Percentiles rank a stretch among this genome's conserved stretches.
Conservation (phyloP, 2,329 filamentous ascomycete species). For the Penicillium crustosum region DNA sequence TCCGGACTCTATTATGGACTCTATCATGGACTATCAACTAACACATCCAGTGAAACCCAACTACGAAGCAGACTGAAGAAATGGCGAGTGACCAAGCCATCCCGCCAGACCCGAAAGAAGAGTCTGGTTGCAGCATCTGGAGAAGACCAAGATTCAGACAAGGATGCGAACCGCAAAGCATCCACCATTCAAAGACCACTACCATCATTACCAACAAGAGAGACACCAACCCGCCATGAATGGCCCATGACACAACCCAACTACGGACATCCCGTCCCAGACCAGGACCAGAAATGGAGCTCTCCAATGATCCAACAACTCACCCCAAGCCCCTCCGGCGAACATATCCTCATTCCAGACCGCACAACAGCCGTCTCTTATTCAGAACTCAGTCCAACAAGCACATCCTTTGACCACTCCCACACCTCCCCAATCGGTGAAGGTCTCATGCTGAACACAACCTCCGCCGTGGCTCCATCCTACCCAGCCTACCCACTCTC, state of each 20-base stretch:
- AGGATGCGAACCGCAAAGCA: conserved; percentile 12
- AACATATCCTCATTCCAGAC: conserved; percentile 24
- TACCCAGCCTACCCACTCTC: conserved; percentile 32
- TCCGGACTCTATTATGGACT: not conserved
- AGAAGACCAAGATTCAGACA: conserved; percentile 25
- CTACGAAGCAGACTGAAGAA: conserved; percentile 47
- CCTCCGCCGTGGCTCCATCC: conserved; percentile 26
- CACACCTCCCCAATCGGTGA: conserved; percentile 30
- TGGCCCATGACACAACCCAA: conserved; percentile 17
- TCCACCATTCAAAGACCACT: conserved; percentile 10
- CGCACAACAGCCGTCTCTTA: conserved; percentile 23
- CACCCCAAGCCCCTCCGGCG: conserved; percentile 25
- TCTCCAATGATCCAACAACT: conserved; percentile 22
- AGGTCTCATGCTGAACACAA: conserved; percentile 28
- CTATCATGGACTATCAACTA: not conserved
- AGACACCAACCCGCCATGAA: conserved; percentile 9
- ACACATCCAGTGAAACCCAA: conserved; percentile 43
- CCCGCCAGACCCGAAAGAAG: conserved; percentile 45
- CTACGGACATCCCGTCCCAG: conserved; percentile 12
- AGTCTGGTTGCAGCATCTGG: conserved; percentile 22
- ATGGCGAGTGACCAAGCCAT: conserved; percentile 48
- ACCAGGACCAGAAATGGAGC: conserved; percentile 22
- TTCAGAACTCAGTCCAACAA: conserved; percentile 20
- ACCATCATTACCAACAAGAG: conserved; percentile 5
- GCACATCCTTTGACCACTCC: conserved; percentile 28